Conservation (phyloP, 805 yeast genomes). For the Kodamaea hsintzibuensis region DNA sequence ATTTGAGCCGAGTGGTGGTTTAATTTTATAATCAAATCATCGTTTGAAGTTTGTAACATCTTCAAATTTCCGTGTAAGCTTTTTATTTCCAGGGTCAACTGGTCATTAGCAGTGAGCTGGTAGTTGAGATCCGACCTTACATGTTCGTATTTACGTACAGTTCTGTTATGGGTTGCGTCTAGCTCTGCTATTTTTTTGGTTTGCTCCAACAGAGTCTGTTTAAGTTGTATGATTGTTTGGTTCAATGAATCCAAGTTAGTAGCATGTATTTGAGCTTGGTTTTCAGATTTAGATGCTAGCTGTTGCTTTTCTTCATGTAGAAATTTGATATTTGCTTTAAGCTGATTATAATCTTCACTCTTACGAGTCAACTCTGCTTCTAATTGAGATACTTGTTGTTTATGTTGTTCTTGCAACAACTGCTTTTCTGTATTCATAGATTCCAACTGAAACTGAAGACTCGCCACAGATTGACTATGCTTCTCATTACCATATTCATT, state of each 20-base stretch:
- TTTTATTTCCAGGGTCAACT: slow-evolving; percentile 39
- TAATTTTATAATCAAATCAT: slow-evolving; percentile 31
- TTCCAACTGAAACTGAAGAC: slow-evolving; percentile 34
- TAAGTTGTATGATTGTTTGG: slow-evolving; percentile 19
- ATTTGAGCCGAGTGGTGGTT: slow-evolving; percentile 22
- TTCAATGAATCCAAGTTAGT: slow-evolving; percentile 19
- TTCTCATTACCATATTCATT: background rate
- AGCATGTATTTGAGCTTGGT: slow-evolving; percentile 29
- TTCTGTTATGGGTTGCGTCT: slow-evolving; percentile 22
- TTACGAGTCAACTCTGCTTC: slow-evolving; percentile 34
- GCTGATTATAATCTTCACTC: slow-evolving; percentile 30
- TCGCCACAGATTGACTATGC: slow-evolving; percentile 10
- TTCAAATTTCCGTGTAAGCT: slow-evolving; percentile 27
- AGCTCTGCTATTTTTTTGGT: slow-evolving; percentile 16
- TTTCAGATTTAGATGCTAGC: slow-evolving; percentile 31
- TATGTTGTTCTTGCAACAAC: slow-evolving; percentile 29
- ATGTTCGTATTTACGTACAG: slow-evolving; percentile 30
- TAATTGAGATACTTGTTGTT: slow-evolving; percentile 19
- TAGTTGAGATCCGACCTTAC: slow-evolving; percentile 36
- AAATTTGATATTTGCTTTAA: slow-evolving; percentile 39
- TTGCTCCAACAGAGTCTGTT: slow-evolving; percentile 18
- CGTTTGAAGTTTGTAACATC: slow-evolving; percentile 31
- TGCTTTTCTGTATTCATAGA: slow-evolving; percentile 35
- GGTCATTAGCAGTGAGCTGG: slow-evolving; percentile 34
- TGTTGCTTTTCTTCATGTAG: slow-evolving; percentile 35